Percentiles rank a stretch among this genome's conserved stretches.
Conservation (phyloP, 495 filamentous ascomycete species). For the Penicillium taxi region DNA sequence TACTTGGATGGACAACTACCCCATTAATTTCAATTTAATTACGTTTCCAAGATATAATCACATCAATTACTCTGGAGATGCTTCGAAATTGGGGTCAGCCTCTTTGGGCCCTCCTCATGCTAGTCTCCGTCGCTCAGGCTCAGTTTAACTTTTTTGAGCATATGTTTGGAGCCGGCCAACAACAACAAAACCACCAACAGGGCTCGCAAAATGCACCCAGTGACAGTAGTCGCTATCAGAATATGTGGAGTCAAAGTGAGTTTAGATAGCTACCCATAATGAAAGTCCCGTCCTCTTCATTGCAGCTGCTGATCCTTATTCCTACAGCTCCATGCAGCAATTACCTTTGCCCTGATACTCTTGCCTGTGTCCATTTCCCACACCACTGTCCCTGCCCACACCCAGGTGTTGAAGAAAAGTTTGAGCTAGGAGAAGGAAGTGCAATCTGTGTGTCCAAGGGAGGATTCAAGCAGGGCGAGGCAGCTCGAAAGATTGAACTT, state of each 20-base stretch:
- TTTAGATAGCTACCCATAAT: background rate
- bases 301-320: background rate
- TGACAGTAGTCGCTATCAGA: slow-evolving; percentile 69
- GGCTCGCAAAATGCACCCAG: slow-evolving; percentile 68
- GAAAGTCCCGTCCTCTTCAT: background rate
- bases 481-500: slow-evolving; percentile 69
- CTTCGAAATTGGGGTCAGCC: slow-evolving; percentile 16
- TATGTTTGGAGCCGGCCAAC: slow-evolving; percentile 56
- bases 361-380: slow-evolving; percentile 86
- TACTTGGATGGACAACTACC: slow-evolving; percentile 3
- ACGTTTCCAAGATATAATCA: background rate
- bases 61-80: slow-evolving; percentile 15
- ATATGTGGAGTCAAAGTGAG: slow-evolving; percentile 57
- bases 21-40: background rate
- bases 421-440: slow-evolving; percentile 76
- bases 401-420: slow-evolving; percentile 74
- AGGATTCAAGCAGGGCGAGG: slow-evolving; percentile 67
- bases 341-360: slow-evolving; percentile 85
- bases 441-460: slow-evolving; percentile 75
- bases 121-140: slow-evolving; percentile 43
- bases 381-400: slow-evolving; percentile 90
- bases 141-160: slow-evolving; percentile 92
- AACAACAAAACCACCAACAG: slow-evolving; percentile 54
- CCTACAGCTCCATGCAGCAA: slow-evolving; percentile 64
- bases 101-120: slow-evolving; percentile 41